A percentile compares a stretch with the other conserved stretches of the same genome.
Conservation (phyloP, 2,329 filamentous ascomycete genomes). For the Aspergillus fructus region DNA sequence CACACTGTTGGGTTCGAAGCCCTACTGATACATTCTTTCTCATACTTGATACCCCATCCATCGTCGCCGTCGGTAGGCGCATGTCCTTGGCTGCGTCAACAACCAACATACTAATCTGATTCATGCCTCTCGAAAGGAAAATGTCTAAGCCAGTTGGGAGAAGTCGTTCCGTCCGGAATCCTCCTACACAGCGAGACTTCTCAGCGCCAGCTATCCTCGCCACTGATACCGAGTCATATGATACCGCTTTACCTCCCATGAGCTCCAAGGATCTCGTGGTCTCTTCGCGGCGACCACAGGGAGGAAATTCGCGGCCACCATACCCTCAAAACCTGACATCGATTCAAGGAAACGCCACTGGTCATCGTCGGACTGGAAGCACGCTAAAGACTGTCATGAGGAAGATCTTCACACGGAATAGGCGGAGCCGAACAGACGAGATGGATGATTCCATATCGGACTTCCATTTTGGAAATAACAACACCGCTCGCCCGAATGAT, state of each 20-base stretch:
- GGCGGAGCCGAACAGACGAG: constrained; percentile 33
- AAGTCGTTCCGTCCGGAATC: constrained; percentile 12
- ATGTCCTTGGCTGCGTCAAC: constrained; percentile 1
- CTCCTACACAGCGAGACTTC: constrained; percentile 1
- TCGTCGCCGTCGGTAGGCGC: not conserved
- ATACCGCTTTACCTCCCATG: constrained; percentile 34
- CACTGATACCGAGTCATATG: constrained; percentile 15
- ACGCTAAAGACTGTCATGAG: constrained; percentile 46
- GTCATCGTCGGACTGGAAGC: constrained; percentile 41
- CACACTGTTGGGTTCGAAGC: not conserved
- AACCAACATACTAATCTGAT: not conserved
- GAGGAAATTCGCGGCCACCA: constrained; percentile 21
- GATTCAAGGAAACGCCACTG: constrained; percentile 22
- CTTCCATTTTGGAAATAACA: constrained; percentile 15
- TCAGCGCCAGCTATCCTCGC: constrained; percentile 1
- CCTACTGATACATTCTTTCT: constrained; percentile 2
- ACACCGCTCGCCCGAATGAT: constrained; percentile 11
- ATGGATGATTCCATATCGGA: constrained; percentile 26
- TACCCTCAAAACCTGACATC: constrained; percentile 24
- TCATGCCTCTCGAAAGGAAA: not conserved
- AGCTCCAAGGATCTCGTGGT: constrained; percentile 23
- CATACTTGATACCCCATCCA: not conserved
- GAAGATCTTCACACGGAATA: constrained; percentile 43
- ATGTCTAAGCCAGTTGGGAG: constrained; percentile 16
- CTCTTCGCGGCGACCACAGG: constrained; percentile 13